phyloP scores from a whole-genome alignment of 352 stramenopile genomes.

The Phytophthora vignae region DNA sequence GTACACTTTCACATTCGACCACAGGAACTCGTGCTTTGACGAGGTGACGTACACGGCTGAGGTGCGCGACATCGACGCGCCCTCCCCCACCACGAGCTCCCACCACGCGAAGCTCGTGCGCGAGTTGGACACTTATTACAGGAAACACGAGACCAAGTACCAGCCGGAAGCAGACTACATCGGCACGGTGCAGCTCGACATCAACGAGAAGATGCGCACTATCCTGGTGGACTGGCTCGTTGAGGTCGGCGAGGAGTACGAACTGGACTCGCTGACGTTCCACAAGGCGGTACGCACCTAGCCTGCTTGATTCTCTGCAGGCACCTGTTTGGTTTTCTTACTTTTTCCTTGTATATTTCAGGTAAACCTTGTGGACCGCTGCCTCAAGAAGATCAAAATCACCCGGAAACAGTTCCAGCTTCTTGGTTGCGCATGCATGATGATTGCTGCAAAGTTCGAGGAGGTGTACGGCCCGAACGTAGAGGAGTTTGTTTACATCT shows the following conservation, averaged over 20 bases:
- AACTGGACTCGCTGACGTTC: conserved; percentile 84
- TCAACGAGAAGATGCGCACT: conserved; percentile 99
- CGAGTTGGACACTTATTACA: conserved; percentile 72
- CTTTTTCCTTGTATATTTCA: conserved; percentile 20
- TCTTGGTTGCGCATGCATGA: conserved; percentile 95
- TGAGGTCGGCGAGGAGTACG: conserved; percentile 87
- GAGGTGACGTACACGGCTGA: conserved; percentile 56
- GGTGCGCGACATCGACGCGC: conserved; percentile 71
- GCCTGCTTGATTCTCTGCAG: neutral
- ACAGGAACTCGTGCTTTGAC: conserved; percentile 80
- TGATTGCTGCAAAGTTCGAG: conserved; percentile 98
- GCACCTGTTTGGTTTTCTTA: neutral
- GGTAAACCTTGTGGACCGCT: conserved; percentile 88
- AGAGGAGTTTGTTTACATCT: conserved; percentile 98
- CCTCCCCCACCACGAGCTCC: conserved; percentile 31
- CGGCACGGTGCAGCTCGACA: conserved; percentile 93
- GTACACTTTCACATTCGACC: conserved; percentile 64
- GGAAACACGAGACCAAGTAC: conserved; percentile 83
- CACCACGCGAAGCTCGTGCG: conserved; percentile 64
- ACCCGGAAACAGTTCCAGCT: conserved; percentile 95
- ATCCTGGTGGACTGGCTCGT: conserved; percentile 99
- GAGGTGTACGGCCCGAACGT: conserved; percentile 95
- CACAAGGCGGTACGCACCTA: conserved; percentile 68
- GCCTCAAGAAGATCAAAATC: conserved; percentile 84
- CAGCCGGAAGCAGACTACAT: conserved; percentile 69